Percentiles rank a stretch among this genome's conserved stretches.
Evolutionary conservation across 1,284 basidiomycete genomes (phyloP).

Genomic region (Pseudozyma tsukubaensis): DNA sequence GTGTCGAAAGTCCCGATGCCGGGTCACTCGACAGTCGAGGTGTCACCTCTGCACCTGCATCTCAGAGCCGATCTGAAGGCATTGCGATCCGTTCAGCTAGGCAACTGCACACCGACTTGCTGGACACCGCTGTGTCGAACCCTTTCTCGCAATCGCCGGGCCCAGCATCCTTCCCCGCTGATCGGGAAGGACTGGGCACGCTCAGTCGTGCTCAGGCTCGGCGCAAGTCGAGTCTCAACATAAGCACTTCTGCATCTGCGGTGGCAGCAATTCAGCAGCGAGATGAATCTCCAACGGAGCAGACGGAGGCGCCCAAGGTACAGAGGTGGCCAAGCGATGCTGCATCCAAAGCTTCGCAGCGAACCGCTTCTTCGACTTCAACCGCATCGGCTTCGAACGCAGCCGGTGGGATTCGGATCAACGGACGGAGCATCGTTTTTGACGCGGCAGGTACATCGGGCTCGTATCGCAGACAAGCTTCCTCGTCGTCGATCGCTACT

Average conservation of each 20-base stretch:
- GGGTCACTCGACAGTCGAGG: slow-evolving; percentile 16
- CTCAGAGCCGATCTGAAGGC: slow-evolving; percentile 39
- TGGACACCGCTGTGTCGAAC: slow-evolving; percentile 38
- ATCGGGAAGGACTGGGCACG: slow-evolving; percentile 30
- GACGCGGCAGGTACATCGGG: slow-evolving; percentile 11
- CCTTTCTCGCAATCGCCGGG: slow-evolving; percentile 54
- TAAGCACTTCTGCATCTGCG: slow-evolving; percentile 26
- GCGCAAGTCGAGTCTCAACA: slow-evolving; percentile 41
- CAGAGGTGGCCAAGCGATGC: slow-evolving; percentile 40
- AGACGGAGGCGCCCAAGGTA: slow-evolving; percentile 21
- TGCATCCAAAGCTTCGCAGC: slow-evolving; percentile 14
- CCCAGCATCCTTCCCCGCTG: slow-evolving; percentile 35
- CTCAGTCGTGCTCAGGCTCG: slow-evolving; percentile 24
- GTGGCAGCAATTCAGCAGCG: neutral
- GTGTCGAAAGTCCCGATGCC: slow-evolving; percentile 15
- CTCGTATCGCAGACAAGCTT: slow-evolving; percentile 27
- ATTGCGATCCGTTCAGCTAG: slow-evolving; percentile 30
- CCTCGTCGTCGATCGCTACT: slow-evolving; percentile 26
- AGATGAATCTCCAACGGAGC: neutral
- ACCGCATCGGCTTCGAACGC: slow-evolving; percentile 17
- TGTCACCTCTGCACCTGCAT: slow-evolving; percentile 39
- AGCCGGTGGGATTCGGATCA: slow-evolving; percentile 38
- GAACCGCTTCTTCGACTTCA: slow-evolving; percentile 21
- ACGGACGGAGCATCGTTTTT: slow-evolving; percentile 43
- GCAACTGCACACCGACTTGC: slow-evolving; percentile 26